Conservation (phyloP, 345 rosid species). For the Pugionium cornutum region DNA sequence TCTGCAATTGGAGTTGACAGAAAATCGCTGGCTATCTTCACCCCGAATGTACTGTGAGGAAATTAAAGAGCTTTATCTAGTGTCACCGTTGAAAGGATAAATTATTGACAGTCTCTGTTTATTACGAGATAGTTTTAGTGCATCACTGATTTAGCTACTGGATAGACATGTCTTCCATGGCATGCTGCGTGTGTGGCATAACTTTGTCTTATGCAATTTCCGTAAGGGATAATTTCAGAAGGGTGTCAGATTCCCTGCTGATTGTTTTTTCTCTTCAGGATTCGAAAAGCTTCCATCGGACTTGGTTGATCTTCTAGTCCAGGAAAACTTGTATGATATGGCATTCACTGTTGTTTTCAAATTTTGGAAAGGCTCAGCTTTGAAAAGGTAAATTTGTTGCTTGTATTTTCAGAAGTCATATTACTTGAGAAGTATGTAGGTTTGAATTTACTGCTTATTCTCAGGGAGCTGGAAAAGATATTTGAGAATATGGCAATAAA, state of each 20-base stretch:
- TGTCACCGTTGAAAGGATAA: slow-evolving; percentile 19
- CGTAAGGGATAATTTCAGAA: slow-evolving; percentile 24
- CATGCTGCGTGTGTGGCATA: slow-evolving; percentile 22
- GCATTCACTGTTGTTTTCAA: slow-evolving; percentile 75
- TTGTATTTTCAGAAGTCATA: slow-evolving; percentile 17
- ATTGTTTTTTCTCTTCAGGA: slow-evolving; percentile 46
- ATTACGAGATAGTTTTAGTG: slow-evolving; percentile 15
- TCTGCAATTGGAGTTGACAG: slow-evolving; percentile 15
- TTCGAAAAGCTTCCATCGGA: slow-evolving; percentile 56
- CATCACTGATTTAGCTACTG: slow-evolving; percentile 23
- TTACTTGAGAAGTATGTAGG: slow-evolving; percentile 17
- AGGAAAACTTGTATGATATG: slow-evolving; percentile 76
- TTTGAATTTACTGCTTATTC: slow-evolving; percentile 28
- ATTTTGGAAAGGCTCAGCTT: slow-evolving; percentile 75
- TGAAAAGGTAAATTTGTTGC: slow-evolving; percentile 58
- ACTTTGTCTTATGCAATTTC: slow-evolving; percentile 15
- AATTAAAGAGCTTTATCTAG: slow-evolving; percentile 5
- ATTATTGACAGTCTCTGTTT: slow-evolving; percentile 17
- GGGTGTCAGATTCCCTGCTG: slow-evolving; percentile 8
- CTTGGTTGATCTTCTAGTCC: slow-evolving; percentile 79
- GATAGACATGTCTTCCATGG: background rate
- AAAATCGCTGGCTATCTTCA: slow-evolving; percentile 15
- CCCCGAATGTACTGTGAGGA: slow-evolving; percentile 8
- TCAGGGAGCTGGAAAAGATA: slow-evolving; percentile 84
- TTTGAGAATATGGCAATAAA: slow-evolving; percentile 74